phyloP scores from a whole-genome alignment of 2,329 filamentous ascomycete species.

The Claviceps monticola region DNA sequence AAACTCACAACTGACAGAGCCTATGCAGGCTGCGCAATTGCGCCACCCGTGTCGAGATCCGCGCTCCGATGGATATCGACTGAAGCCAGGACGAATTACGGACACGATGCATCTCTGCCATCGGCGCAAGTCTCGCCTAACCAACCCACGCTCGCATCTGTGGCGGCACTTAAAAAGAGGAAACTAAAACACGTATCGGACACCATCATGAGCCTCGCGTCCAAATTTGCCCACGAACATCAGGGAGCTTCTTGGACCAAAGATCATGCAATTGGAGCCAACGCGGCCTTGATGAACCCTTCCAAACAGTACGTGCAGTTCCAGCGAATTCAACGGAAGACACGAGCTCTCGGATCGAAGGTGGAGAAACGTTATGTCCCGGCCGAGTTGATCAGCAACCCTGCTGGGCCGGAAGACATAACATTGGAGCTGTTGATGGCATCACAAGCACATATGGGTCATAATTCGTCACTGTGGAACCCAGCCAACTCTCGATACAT shows the following conservation, averaged over 20 bases:
- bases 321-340: constrained; percentile 25
- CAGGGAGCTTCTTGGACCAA: constrained; percentile 20
- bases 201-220: constrained; percentile 20
- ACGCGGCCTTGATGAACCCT: constrained; percentile 22
- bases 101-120: constrained; percentile 3
- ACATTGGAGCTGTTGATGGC: constrained; percentile 85
- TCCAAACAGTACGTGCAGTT: constrained; percentile 26
- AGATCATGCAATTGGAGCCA: constrained; percentile 18
- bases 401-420: constrained; percentile 64
- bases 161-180: constrained; percentile 17
- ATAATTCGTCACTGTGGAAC: constrained; percentile 86
- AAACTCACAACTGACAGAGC: neutral
- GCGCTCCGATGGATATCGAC: constrained; percentile 21
- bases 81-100: constrained; percentile 11
- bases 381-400: constrained; percentile 51
- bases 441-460: constrained; percentile 77
- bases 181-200: constrained; percentile 21
- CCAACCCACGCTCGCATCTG: constrained; percentile 8
- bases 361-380: constrained; percentile 49
- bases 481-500: constrained; percentile 90
- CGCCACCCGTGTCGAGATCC: constrained; percentile 25
- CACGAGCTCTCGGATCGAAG: constrained; percentile 32
- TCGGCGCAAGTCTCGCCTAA: constrained; percentile 10
- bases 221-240: constrained; percentile 22
- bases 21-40: constrained; percentile 30